Evolutionary conservation across 129 eudicot genomes (phyloP).

Genomic region (Logfia minima): DNA sequence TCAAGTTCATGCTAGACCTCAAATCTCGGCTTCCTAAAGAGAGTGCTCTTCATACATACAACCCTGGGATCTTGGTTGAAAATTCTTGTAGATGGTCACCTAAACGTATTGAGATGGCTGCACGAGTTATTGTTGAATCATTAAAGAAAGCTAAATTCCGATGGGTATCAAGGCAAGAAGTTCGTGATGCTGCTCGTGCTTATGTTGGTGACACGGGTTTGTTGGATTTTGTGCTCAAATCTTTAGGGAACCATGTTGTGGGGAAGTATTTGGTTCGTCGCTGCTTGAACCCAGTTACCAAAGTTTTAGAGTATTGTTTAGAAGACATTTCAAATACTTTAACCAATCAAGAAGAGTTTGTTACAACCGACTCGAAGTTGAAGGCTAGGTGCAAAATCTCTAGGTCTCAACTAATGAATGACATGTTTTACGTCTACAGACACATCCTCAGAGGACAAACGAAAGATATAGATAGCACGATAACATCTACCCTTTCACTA

Average conservation of each 20-base stretch:
- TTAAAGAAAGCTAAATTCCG: conserved; percentile 67
- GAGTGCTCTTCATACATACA: conserved; percentile 39
- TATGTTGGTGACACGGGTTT: conserved; percentile 95
- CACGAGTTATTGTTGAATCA: conserved; percentile 81
- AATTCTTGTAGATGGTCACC: conserved; percentile 92
- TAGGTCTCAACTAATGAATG: conserved; percentile 68
- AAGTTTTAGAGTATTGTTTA: conserved; percentile 84
- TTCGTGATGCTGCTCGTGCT: conserved; percentile 90
- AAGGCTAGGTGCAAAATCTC: conserved; percentile 50
- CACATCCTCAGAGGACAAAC: conserved; percentile 53
- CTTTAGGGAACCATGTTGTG: conserved; percentile 85
- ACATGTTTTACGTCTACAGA: conserved; percentile 57
- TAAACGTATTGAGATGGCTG: conserved; percentile 97
- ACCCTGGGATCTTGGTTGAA: conserved; percentile 64
- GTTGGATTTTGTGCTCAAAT: conserved; percentile 89
- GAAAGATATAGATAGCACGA: conserved; percentile 31
- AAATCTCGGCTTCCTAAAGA: conserved; percentile 59
- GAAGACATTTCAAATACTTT: conserved; percentile 65
- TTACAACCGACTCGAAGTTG: conserved; percentile 33
- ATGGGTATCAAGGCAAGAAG: conserved; percentile 97
- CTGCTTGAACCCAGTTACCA: conserved; percentile 87
- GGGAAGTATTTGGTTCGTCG: conserved; percentile 88
- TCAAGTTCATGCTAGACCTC: conserved; percentile 81
- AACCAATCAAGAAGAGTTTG: conserved; percentile 48
- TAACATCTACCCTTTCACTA: conserved; percentile 43